Base-by-base conservation (phyloP, 768 basidiomycete genomes). In the Lactifluus piperatus region DNA sequence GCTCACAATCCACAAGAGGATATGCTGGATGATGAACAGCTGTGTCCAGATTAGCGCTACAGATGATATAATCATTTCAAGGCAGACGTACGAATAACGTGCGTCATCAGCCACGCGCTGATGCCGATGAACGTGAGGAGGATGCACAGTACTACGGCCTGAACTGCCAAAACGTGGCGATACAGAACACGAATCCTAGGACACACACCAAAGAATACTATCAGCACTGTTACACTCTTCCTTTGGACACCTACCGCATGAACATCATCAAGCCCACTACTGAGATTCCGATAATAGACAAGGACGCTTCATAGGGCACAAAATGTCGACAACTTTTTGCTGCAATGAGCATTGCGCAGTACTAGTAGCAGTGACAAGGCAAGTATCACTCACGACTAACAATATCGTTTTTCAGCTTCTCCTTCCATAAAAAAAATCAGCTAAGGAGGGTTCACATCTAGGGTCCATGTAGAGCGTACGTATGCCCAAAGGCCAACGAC, bases 181-280 rank as follows among this genome's bases (percentile, higher is more conserved):
- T 39, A 39, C 37, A 39, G 14, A n/a, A 39, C 37, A 18, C 37
- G 37, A 18, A 39, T 39, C 16, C 37, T 39, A 39, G 37, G 2
- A 18, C n/a, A n/a, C n/a, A n/a, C n/a, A n/a, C n/a, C n/a, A n/a
- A n/a, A n/a, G n/a, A n/a, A n/a, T n/a, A n/a, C n/a, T 39, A 34
- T 34, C 34, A 13, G 30, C n/a, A n/a, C n/a, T n/a, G n/a, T n/a
- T 32, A 34, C 34, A 34, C 34, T 3, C 16, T 18, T 29, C 7
- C 18, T 24, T n/a, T 34, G 34, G 14, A 48, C 13, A 37, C 72
- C 66, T 60, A 75, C 73, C 82, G 79, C 3, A 83, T 62, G 24
- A 81, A 70, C 82, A 84, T 82, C 81, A 84, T 82, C 18, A 81
- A 61, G 4, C 76, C 80, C 1, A 79, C 77, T 24, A 79, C 68